These are phyloP conservation scores for Nemania abortiva DNA, from an alignment of 2,329 filamentous ascomycete genomes.

Conservation along the genomic window DNA sequence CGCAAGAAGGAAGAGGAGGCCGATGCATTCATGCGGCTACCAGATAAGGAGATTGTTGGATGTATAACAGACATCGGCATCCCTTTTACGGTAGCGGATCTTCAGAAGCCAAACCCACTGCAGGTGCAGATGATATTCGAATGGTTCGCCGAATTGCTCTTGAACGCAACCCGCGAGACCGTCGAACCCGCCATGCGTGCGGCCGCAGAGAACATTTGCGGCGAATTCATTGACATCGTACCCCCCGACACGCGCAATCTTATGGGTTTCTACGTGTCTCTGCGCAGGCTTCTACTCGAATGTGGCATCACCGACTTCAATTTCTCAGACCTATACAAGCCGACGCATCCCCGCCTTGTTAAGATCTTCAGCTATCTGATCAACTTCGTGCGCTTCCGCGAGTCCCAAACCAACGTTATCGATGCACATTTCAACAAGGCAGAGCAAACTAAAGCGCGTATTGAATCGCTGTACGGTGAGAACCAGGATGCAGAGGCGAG, in stretches of 20 bases:
- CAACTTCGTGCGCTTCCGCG: slow-evolving; percentile 97
- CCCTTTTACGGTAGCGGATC: slow-evolving; percentile 84
- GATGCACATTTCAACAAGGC: slow-evolving; percentile 94
- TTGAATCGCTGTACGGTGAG: slow-evolving; percentile 85
- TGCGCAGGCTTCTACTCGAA: slow-evolving; percentile 83
- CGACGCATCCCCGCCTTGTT: slow-evolving; percentile 88
- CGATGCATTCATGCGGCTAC: slow-evolving; percentile 70
- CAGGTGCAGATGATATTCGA: slow-evolving; percentile 98
- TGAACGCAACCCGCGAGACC: slow-evolving; percentile 92
- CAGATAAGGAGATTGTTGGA: slow-evolving; percentile 86
- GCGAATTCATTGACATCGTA: slow-evolving; percentile 85
- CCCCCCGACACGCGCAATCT: slow-evolving; percentile 90
- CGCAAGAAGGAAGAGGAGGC: slow-evolving; percentile 71
- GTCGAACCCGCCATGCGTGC: slow-evolving; percentile 96
- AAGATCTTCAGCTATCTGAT: slow-evolving; percentile 98
- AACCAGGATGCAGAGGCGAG: slow-evolving; percentile 89
- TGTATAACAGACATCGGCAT: slow-evolving; percentile 98
- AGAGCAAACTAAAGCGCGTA: slow-evolving; percentile 85
- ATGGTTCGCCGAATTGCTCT: slow-evolving; percentile 93
- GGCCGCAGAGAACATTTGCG: slow-evolving; percentile 87
- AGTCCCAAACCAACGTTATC: slow-evolving; percentile 89
- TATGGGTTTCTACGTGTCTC: slow-evolving; percentile 92
- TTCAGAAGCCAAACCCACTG: slow-evolving; percentile 92
- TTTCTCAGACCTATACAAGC: slow-evolving; percentile 90
- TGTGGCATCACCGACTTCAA: slow-evolving; percentile 95